Evolutionary conservation across 2,329 filamentous ascomycete genomes (phyloP), one percentile per base, ranked within the genome.

Genomic region (Alternaria atra): DNA sequence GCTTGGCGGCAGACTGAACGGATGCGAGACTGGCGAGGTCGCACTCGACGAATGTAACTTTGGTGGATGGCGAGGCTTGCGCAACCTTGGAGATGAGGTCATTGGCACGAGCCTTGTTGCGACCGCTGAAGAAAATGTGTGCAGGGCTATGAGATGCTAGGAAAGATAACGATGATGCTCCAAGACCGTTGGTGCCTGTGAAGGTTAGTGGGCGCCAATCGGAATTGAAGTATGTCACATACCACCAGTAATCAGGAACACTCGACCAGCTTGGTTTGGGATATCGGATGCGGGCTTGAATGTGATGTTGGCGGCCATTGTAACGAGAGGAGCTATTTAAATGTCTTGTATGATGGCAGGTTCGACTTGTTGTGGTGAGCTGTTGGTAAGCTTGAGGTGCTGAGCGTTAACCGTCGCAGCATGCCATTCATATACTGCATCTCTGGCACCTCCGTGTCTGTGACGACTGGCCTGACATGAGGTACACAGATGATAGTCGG

Each of bases 121-220:
- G 80, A 2, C 80, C 80, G 23, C 79, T 80, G 65, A 86, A 77
- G 70, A 81, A 84, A 65, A 86, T 82, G 4, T 77, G 72, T 6
- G 70, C 51, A 9, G 83, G 82, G 4, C 77, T 76, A 68, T 83
- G 82, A 4, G 76, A 72, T 32, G 80, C 76, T 29, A 84, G 77
- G 32, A 80, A 78, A 42, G 74, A 68, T 37, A 84, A 73, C 15
- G 80, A 79, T 66, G 81, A 78, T 54, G 80, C 80, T 44, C 83
- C 83, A 8, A 85, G 73, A 9, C 83, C 83, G 7, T 75, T 70
- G 54, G 82, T 84, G 56, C 81, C 80, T 79, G 65, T 58, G 1
- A 8, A 6, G 17, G 51, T 60, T 10, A 55, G 44, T 34, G 34
- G 30, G 35, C 5, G 20, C 17, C 7, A 43, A 27, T 20, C 8